These are phyloP conservation scores for Microcyclosporella mali DNA, from an alignment of 2,329 filamentous ascomycete species.

Conservation along the genomic window DNA sequence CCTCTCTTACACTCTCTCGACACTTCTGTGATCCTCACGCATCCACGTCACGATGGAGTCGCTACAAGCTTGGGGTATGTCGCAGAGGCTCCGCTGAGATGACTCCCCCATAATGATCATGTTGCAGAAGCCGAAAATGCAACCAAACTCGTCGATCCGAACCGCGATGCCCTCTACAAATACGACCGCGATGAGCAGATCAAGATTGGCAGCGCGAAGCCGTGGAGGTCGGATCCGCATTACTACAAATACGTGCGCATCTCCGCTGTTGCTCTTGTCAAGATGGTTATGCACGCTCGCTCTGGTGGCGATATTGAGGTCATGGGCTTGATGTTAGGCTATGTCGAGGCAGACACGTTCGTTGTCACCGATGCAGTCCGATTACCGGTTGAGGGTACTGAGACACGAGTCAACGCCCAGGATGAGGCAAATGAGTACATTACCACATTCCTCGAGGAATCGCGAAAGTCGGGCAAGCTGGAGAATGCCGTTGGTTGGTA, in stretches of 20 bases:
- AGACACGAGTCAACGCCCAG: slow-evolving; percentile 94
- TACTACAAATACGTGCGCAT: slow-evolving; percentile 94
- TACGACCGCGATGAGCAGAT: slow-evolving; percentile 68
- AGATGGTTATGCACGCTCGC: slow-evolving; percentile 99
- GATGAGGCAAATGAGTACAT: slow-evolving; percentile 97
- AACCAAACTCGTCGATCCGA: slow-evolving; percentile 70
- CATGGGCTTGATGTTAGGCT: slow-evolving; percentile 98
- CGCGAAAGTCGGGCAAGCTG: slow-evolving; percentile 66
- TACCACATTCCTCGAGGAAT: slow-evolving; percentile 72
- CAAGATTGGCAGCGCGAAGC: slow-evolving; percentile 55
- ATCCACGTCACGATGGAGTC: slow-evolving; percentile 31
- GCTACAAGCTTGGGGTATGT: slow-evolving; percentile 56
- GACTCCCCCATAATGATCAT: slow-evolving; percentile 2
- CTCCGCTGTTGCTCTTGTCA: slow-evolving; percentile 85
- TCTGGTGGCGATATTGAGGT: slow-evolving; percentile 87
- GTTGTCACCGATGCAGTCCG: slow-evolving; percentile 92
- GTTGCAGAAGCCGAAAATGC: slow-evolving; percentile 77
- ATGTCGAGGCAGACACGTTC: slow-evolving; percentile 76
- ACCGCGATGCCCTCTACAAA: slow-evolving; percentile 84
- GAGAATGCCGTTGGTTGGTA: slow-evolving; percentile 99
- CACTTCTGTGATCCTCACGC: neutral
- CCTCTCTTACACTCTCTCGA: slow-evolving; percentile 2
- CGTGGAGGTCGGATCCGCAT: slow-evolving; percentile 72
- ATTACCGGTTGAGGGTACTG: slow-evolving; percentile 93
- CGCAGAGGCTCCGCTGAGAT: slow-evolving; percentile 2